These are phyloP conservation scores for Paecilomyces sp. DNA, from an alignment of 2,329 filamentous ascomycete genomes.

Conservation along the genomic window DNA sequence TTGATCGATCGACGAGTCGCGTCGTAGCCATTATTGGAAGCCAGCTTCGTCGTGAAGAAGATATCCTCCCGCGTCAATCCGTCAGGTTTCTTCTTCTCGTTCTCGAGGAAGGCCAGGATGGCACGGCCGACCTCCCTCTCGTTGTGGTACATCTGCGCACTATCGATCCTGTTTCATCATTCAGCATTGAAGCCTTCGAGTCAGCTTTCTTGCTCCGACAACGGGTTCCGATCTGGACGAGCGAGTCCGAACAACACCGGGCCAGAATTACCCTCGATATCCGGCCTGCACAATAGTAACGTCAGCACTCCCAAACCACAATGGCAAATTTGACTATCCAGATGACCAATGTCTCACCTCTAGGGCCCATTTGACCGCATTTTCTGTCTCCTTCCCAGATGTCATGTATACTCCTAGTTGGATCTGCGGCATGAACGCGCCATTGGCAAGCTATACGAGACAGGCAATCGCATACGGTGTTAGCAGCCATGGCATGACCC, in stretches of 20 bases:
- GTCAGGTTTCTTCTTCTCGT: conserved; percentile 38
- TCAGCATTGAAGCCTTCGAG: not conserved
- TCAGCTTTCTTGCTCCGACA: not conserved
- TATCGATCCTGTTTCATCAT: conserved; percentile 37
- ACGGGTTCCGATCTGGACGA: not conserved
- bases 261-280: conserved; percentile 13
- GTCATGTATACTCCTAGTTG: conserved; percentile 71
- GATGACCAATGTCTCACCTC: conserved; percentile 29
- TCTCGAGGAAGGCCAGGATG: conserved; percentile 50
- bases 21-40: conserved; percentile 60
- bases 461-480: not conserved
- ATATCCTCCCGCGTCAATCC: conserved; percentile 60
- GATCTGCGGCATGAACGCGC: conserved; percentile 60
- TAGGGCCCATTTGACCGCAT: conserved; percentile 53
- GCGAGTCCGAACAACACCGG: not conserved
- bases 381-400: conserved; percentile 52
- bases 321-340: not conserved
- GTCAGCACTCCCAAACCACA: conserved; percentile 23
- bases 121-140: conserved; percentile 63
- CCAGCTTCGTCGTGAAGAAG: conserved; percentile 75
- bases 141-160: conserved; percentile 62
- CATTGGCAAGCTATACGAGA: conserved; percentile 51
- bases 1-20: conserved; percentile 59
- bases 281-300: conserved; percentile 9
- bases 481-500: not conserved